phyloP scores from a whole-genome alignment of 179 eudicot genomes.

The Beta corolliflora region DNA sequence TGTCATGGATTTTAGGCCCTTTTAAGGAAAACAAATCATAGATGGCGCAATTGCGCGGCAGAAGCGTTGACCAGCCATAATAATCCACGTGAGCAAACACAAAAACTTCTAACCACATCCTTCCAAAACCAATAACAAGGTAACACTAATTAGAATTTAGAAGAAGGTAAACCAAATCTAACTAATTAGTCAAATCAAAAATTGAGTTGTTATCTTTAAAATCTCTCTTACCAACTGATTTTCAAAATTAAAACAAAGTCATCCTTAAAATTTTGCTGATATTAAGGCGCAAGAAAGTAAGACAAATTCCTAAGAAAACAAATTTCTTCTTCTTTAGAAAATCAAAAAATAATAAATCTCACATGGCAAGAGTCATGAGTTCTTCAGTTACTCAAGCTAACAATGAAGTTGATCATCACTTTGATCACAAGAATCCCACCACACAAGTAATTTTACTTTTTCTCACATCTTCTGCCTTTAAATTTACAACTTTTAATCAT shows the following conservation, averaged over 20 bases:
- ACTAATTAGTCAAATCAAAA: neutral
- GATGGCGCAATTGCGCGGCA: neutral
- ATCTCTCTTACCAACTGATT: neutral
- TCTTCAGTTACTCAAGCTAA: conserved; percentile 21
- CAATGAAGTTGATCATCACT: neutral
- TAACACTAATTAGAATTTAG: neutral
- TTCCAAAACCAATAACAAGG: neutral
- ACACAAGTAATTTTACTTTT: neutral
- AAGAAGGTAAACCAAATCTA: neutral
- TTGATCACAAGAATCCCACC: conserved; percentile 39
- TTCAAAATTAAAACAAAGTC: neutral
- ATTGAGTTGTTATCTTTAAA: neutral
- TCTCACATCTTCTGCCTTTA: neutral
- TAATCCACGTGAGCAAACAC: neutral
- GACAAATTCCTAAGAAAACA: neutral
- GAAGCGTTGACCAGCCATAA: conserved; percentile 2
- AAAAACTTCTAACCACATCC: neutral
- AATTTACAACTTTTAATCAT: neutral
- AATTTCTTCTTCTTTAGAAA: neutral
- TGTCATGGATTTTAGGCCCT: neutral
- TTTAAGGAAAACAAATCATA: neutral
- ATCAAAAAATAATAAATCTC: neutral
- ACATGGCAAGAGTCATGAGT: conserved; percentile 41
- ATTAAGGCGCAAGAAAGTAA: conserved; percentile 24
- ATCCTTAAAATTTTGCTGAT: conserved; percentile 12